These are phyloP conservation scores for Neofusicoccum sp. DNA, from an alignment of 2,329 filamentous ascomycete genomes.

Conservation along the genomic window DNA sequence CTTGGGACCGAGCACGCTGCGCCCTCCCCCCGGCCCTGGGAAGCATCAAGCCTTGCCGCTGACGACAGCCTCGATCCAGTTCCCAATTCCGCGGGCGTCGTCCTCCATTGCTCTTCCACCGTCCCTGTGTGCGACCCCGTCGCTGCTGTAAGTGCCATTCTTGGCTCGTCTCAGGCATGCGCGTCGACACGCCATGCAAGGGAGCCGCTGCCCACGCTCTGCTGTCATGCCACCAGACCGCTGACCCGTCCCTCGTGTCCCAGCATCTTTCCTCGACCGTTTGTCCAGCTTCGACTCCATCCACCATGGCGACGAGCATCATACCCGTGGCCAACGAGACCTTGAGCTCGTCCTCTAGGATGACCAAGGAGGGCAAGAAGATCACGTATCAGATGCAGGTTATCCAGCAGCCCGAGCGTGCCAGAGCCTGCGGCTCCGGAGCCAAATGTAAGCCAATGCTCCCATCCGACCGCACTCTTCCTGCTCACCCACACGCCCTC, in stretches of 20 bases:
- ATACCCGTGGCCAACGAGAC: conserved; percentile 59
- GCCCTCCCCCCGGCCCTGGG: not conserved
- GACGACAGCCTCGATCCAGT: conserved; percentile 1
- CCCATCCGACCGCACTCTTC: not conserved
- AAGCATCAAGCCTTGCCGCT: not conserved
- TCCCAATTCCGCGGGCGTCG: conserved; percentile 8
- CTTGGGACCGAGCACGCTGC: not conserved
- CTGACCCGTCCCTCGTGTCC: conserved; percentile 12
- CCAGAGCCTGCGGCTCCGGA: conserved; percentile 90
- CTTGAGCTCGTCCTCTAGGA: conserved; percentile 51
- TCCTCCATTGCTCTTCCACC: not conserved
- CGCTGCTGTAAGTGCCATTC: conserved; percentile 16
- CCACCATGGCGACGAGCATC: conserved; percentile 33
- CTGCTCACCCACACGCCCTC: conserved; percentile 25
- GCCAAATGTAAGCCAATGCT: conserved; percentile 75
- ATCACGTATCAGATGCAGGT: conserved; percentile 82
- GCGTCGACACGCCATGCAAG: conserved; percentile 17
- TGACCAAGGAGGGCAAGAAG: conserved; percentile 71
- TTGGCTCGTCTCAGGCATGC: conserved; percentile 16
- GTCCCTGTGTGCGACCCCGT: conserved; percentile 10
- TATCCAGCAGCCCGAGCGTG: conserved; percentile 90
- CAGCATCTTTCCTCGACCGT: conserved; percentile 6
- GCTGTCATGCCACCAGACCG: conserved; percentile 9
- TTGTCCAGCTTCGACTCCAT: not conserved
- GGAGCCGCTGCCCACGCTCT: conserved; percentile 17